A percentile compares a stretch with the other conserved stretches of the same genome.
phyloP scores from a whole-genome alignment of 2,329 filamentous ascomycete species.

The Pseudocercospora macadamiae region DNA sequence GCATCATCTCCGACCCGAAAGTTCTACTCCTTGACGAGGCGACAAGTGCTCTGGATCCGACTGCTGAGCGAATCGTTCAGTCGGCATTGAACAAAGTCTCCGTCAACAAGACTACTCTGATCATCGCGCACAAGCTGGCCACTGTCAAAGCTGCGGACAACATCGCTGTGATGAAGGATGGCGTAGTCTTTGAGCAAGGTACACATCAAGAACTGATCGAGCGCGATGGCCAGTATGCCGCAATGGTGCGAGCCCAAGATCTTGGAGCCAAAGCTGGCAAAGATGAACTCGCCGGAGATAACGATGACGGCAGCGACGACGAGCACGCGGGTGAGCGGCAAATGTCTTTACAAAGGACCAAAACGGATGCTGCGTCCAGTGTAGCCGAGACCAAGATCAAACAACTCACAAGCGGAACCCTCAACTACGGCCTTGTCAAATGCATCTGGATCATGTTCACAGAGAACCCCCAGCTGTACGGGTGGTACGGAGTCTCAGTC shows the following conservation, averaged over 20 bases:
- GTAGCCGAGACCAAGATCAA: constrained; percentile 38
- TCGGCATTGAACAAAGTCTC: constrained; percentile 39
- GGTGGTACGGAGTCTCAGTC: constrained; percentile 43
- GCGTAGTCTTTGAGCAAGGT: constrained; percentile 49
- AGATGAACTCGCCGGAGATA: constrained; percentile 32
- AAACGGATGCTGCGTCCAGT: constrained; percentile 35
- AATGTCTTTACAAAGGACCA: constrained; percentile 27
- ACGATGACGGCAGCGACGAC: constrained; percentile 26
- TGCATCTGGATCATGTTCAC: constrained; percentile 43
- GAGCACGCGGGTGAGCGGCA: constrained; percentile 35
- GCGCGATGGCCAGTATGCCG: constrained; percentile 44
- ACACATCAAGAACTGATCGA: constrained; percentile 45
- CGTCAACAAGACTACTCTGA: constrained; percentile 38
- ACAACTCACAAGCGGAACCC: constrained; percentile 31
- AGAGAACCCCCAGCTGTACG: constrained; percentile 41
- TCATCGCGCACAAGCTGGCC: constrained; percentile 51
- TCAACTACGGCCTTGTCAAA: constrained; percentile 38
- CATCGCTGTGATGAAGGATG: constrained; percentile 50
- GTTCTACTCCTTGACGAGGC: constrained; percentile 43
- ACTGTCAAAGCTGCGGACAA: constrained; percentile 50
- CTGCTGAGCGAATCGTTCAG: constrained; percentile 40
- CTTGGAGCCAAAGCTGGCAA: constrained; percentile 39
- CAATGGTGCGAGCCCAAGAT: constrained; percentile 53
- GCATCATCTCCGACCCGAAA: constrained; percentile 40
- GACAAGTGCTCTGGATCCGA: constrained; percentile 42